A percentile compares a stretch with the other conserved stretches of the same genome.
Conservation (phyloP, 2,329 filamentous ascomycete genomes). For the Calonectria pteridis region DNA sequence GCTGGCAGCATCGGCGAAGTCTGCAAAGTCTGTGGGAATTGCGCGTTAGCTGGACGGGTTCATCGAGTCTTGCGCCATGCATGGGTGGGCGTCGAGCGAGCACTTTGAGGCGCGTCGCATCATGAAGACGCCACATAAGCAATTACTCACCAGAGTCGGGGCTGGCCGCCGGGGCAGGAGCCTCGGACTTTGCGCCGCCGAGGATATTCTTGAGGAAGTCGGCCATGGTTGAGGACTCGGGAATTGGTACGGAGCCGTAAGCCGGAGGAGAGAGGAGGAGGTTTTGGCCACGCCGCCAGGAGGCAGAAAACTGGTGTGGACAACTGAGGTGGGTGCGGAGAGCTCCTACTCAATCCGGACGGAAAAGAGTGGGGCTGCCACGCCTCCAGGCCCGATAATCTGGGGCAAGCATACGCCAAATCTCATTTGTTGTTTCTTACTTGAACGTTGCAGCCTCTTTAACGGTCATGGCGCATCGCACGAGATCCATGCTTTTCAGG, state of each 20-base stretch:
- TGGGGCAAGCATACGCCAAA: conserved; percentile 33
- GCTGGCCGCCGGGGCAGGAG: conserved; percentile 57
- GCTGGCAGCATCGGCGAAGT: conserved; percentile 85
- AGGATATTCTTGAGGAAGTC: conserved; percentile 77
- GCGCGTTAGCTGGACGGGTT: conserved; percentile 42
- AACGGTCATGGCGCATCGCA: background rate
- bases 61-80: background rate
- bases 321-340: conserved; percentile 28
- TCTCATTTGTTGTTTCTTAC: conserved; percentile 5
- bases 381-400: conserved; percentile 35
- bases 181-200: conserved; percentile 71
- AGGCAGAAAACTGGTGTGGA: conserved; percentile 43
- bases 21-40: conserved; percentile 81
- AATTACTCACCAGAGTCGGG: conserved; percentile 73
- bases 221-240: conserved; percentile 58
- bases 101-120: conserved; percentile 24
- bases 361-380: conserved; percentile 30
- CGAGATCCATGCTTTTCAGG: background rate
- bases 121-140: conserved; percentile 13
- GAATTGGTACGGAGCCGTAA: conserved; percentile 35
- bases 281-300: conserved; percentile 39
- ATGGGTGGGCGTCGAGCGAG: background rate
- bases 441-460: background rate
- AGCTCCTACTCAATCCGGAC: conserved; percentile 40
- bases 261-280: conserved; percentile 31